Conservation (phyloP, 192 early-diverging fungal genomes). For the Umbelopsis vinacea region DNA sequence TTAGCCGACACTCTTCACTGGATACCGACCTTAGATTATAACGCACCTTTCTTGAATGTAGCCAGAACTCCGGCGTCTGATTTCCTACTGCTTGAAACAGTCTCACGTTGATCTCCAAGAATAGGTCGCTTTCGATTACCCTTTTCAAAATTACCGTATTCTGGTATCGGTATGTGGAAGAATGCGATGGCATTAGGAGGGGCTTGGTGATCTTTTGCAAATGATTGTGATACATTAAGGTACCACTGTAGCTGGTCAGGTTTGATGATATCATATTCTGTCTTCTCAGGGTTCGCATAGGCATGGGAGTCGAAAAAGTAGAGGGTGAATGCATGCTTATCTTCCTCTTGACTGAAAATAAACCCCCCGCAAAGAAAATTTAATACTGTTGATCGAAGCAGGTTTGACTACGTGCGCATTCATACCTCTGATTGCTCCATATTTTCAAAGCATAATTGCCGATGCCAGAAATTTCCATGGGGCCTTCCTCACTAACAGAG, state of each 20-base stretch:
- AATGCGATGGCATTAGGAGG: slow-evolving; percentile 49
- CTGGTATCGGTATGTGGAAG: slow-evolving; percentile 49
- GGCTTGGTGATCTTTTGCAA: slow-evolving; percentile 21
- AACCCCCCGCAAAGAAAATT: too few relatives aligned
- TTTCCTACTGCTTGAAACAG: slow-evolving; percentile 25
- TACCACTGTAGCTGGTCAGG: slow-evolving; percentile 53
- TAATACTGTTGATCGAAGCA: too few relatives aligned
- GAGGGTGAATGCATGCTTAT: slow-evolving; percentile 36
- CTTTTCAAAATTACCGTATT: neutral
- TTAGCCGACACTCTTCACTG: neutral
- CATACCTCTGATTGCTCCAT: slow-evolving; percentile 15
- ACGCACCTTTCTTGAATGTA: slow-evolving; percentile 26
- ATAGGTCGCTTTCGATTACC: neutral
- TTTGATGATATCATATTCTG: slow-evolving; percentile 45
- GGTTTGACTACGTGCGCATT: too few relatives aligned
- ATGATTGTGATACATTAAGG: slow-evolving; percentile 33
- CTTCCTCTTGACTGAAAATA: neutral
- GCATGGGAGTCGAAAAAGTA: slow-evolving; percentile 51
- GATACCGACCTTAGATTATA: neutral
- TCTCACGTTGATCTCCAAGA: slow-evolving; percentile 29
- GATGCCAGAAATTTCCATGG: slow-evolving; percentile 42
- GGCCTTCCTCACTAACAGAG: slow-evolving; percentile 41
- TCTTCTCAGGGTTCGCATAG: slow-evolving; percentile 38
- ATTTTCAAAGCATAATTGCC: slow-evolving; percentile 49
- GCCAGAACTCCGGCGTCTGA: slow-evolving; percentile 16